Conservation (phyloP, 306 rosid genomes). For the barrel medic (Medicago truncatula) region DNA sequence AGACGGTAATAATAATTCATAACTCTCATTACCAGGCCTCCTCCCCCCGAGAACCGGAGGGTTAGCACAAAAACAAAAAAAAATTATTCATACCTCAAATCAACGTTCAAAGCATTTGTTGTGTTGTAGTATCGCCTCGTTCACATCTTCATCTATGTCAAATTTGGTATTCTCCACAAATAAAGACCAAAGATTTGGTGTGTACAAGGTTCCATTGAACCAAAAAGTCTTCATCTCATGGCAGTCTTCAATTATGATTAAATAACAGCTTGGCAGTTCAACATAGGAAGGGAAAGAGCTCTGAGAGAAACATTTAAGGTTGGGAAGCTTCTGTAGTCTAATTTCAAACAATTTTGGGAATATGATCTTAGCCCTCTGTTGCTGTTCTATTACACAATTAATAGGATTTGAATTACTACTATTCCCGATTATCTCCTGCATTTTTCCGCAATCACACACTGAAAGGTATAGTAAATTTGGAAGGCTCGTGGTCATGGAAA, state of each 20-base stretch:
- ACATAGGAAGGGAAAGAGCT: background rate
- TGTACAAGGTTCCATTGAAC: background rate
- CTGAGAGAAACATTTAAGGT: background rate
- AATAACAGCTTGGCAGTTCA: accelerated
- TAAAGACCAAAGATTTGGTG: background rate
- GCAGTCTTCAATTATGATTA: background rate
- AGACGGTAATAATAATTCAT: too few relatives aligned
- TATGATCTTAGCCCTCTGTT: background rate
- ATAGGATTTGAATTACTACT: background rate
- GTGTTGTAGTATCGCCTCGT: background rate
- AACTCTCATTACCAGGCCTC: too few relatives aligned
- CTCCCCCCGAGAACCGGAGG: too few relatives aligned
- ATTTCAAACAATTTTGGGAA: accelerated
- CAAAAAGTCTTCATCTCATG: slow-evolving; percentile 10
- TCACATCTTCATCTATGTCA: background rate
- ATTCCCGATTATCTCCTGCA: slow-evolving; percentile 15
- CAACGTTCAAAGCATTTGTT: too few relatives aligned
- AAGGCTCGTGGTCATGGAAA: background rate
- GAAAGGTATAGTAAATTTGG: accelerated
- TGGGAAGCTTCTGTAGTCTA: background rate
- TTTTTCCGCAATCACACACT: background rate
- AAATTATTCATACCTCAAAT: too few relatives aligned
- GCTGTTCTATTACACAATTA: background rate
- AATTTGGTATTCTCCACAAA: background rate
- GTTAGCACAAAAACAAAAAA: too few relatives aligned